Evolutionary conservation across 2,329 filamentous ascomycete genomes (phyloP).

Genomic region (Pestalotiopsis sp.): DNA sequence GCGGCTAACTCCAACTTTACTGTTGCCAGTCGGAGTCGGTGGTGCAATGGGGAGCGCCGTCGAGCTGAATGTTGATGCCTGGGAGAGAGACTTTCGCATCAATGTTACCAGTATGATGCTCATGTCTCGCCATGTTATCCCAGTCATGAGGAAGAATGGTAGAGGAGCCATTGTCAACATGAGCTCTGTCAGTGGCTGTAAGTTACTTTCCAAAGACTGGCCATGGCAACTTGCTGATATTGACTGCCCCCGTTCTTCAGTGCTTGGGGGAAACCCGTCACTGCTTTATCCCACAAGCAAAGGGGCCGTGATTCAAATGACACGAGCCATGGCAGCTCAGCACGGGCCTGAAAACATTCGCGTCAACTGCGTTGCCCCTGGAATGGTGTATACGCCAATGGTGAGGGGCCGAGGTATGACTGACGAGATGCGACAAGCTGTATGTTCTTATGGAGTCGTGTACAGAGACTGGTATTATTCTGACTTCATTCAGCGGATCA

Average conservation of each 20-base stretch:
- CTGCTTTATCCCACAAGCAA: conserved; percentile 35
- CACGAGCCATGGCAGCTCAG: conserved; percentile 22
- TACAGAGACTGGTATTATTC: no score
- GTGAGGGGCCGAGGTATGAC: conserved; percentile 26
- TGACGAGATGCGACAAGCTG: conserved; percentile 26
- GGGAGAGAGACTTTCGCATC: conserved; percentile 33
- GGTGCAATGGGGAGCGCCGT: conserved; percentile 34
- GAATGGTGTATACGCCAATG: conserved; percentile 33
- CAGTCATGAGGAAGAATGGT: conserved; percentile 34
- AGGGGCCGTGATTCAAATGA: conserved; percentile 31
- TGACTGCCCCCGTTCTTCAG: not conserved
- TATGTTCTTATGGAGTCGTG: not conserved
- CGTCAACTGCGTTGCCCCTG: conserved; percentile 24
- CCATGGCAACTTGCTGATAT: not conserved
- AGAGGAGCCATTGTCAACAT: conserved; percentile 39
- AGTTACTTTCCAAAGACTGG: not conserved
- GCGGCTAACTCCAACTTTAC: not conserved
- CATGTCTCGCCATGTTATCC: conserved; percentile 33
- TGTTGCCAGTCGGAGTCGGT: conserved; percentile 31
- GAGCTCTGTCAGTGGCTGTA: conserved; percentile 33
- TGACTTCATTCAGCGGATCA: conserved; percentile 17
- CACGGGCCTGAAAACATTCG: conserved; percentile 22
- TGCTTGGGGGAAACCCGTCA: conserved; percentile 27
- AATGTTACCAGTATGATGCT: conserved; percentile 39
- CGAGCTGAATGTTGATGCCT: conserved; percentile 28